Evolutionary conservation across 2,329 filamentous ascomycete species (phyloP).

Genomic region (Emmonsiellopsis sp.): DNA sequence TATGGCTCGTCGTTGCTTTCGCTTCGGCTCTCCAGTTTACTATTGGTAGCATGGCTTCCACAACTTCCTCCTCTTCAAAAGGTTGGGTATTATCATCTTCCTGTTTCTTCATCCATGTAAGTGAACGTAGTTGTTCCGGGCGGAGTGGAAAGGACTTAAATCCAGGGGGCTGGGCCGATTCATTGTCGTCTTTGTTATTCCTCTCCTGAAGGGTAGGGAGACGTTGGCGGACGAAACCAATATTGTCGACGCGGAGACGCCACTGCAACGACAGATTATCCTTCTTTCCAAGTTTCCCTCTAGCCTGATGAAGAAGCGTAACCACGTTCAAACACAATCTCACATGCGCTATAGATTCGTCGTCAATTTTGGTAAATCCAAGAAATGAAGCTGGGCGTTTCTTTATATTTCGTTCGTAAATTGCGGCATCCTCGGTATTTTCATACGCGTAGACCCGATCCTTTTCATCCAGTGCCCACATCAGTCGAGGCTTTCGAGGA

Average conservation of each 20-base stretch:
- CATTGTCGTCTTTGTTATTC: conserved; percentile 32
- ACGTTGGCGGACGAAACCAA: conserved; percentile 20
- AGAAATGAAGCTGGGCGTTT: conserved; percentile 34
- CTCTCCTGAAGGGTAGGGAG: conserved; percentile 33
- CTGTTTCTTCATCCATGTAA: conserved; percentile 52
- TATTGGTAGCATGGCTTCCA: conserved; percentile 43
- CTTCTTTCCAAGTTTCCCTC: conserved; percentile 16
- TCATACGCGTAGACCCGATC: conserved; percentile 37
- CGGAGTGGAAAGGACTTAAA: conserved; percentile 34
- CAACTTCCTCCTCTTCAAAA: conserved; percentile 47
- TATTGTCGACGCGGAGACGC: conserved; percentile 40
- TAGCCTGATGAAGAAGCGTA: conserved; percentile 27
- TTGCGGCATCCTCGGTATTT: conserved; percentile 40
- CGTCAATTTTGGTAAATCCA: conserved; percentile 26
- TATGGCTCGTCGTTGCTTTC: conserved; percentile 22
- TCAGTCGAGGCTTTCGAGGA: conserved; percentile 22
- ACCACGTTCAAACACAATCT: conserved; percentile 29
- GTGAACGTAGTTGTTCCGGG: conserved; percentile 44
- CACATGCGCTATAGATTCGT: conserved; percentile 25
- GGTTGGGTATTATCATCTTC: conserved; percentile 32
- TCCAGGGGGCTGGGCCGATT: conserved; percentile 23
- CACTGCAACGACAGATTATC: conserved; percentile 25
- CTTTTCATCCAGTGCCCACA: conserved; percentile 23
- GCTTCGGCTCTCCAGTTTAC: conserved; percentile 52
- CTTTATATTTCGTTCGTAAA: conserved; percentile 44